These are phyloP conservation scores for Neopestalotiopsis sp. DNA, from an alignment of 2,329 filamentous ascomycete genomes.

Conservation along the genomic window DNA sequence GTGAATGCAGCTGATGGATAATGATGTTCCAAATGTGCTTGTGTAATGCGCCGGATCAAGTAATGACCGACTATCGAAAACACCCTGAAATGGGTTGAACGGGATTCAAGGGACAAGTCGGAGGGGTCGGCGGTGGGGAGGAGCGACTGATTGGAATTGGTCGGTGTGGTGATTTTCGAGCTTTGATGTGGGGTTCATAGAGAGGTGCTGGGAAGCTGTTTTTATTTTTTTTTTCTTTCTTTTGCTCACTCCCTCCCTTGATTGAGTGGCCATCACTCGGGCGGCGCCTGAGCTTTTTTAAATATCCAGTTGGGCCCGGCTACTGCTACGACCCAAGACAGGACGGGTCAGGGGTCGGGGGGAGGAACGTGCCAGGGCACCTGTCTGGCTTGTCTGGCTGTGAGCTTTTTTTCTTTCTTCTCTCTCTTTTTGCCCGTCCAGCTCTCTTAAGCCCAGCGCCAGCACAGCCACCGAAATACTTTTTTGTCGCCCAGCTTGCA, in stretches of 20 bases:
- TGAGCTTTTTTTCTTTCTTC: neutral
- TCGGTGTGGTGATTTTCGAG: neutral
- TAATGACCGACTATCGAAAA: neutral
- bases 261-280: constrained; percentile 9
- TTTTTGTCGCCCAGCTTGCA: constrained; percentile 9
- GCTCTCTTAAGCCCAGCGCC: constrained; percentile 1
- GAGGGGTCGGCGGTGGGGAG: neutral
- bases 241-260: neutral
- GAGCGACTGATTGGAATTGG: neutral
- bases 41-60: constrained; percentile 1
- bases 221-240: constrained; percentile 3
- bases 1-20: neutral
- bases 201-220: neutral
- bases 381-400: neutral
- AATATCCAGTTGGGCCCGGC: constrained; percentile 11
- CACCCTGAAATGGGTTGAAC: neutral
- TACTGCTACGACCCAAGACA: neutral
- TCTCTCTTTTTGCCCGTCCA: neutral
- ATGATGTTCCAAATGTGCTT: neutral
- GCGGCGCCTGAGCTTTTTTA: constrained; percentile 21
- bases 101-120: neutral
- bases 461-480: constrained; percentile 18
- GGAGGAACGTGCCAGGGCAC: constrained; percentile 7
- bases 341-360: constrained; percentile 15
- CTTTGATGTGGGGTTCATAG: neutral